These are phyloP conservation scores for Trichoderma citrinoviride DNA, from an alignment of 2,329 filamentous ascomycete species.

Conservation along the genomic window DNA sequence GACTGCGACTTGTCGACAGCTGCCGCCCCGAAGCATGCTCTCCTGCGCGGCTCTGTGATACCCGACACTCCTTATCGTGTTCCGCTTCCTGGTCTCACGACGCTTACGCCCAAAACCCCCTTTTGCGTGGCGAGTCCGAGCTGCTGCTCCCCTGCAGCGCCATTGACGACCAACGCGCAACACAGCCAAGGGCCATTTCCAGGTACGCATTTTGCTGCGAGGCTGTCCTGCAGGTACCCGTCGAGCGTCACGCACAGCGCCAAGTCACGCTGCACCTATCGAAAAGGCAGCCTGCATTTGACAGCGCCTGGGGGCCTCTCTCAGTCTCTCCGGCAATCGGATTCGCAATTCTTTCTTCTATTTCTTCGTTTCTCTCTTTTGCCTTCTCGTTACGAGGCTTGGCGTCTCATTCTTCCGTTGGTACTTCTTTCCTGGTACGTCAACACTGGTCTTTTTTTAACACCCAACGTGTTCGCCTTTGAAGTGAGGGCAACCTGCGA, in stretches of 20 bases:
- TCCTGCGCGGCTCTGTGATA: conserved; percentile 15
- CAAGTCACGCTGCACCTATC: background rate
- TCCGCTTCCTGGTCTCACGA: background rate
- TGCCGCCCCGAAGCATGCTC: conserved; percentile 15
- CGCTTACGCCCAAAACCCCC: background rate
- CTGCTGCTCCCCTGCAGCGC: conserved; percentile 23
- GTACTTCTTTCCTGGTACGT: conserved; percentile 2
- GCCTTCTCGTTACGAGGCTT: background rate
- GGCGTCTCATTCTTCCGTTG: background rate
- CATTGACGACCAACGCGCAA: conserved; percentile 20
- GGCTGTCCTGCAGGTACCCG: conserved; percentile 31
- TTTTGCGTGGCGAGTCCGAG: conserved; percentile 1
- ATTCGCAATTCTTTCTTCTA: background rate
- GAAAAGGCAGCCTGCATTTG: background rate
- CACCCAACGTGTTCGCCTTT: background rate
- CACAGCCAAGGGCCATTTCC: conserved; percentile 14
- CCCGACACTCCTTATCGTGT: conserved; percentile 10
- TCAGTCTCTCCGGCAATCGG: too few relatives aligned
- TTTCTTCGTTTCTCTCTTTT: background rate
- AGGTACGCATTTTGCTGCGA: conserved; percentile 26
- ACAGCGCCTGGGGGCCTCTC: background rate
- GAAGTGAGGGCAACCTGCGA: background rate
- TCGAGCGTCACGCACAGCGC: conserved; percentile 27
- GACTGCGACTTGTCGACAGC: conserved; percentile 4
- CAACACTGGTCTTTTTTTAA: background rate